These are phyloP conservation scores for Oryza longistaminata DNA, from an alignment of 176 grass and related monocot species.

Conservation along the genomic window DNA sequence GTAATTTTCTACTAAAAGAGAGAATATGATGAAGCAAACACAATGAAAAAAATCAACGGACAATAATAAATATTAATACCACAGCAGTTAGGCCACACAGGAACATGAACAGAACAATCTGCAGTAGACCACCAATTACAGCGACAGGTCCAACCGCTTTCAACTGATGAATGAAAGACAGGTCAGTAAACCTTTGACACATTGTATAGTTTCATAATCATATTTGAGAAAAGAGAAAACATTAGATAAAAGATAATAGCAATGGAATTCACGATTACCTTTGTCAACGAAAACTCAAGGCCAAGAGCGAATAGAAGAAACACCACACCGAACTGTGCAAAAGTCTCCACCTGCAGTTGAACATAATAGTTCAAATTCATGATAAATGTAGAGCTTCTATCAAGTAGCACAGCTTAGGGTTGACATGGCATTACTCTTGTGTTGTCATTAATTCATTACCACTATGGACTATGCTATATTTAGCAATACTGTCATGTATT, in stretches of 20 bases:
- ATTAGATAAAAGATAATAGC: constrained; percentile 6
- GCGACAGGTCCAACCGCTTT: constrained; percentile 86
- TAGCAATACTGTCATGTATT: not conserved
- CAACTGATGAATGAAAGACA: constrained; percentile 60
- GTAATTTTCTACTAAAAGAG: constrained; percentile 9
- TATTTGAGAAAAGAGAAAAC: constrained; percentile 15
- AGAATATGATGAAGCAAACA: constrained; percentile 31
- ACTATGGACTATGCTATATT: not conserved
- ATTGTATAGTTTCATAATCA: constrained; percentile 26
- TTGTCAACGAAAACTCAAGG: constrained; percentile 93
- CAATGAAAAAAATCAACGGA: not conserved
- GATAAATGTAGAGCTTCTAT: constrained; percentile 9
- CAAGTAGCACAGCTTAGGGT: constrained; percentile 1
- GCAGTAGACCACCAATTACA: constrained; percentile 95
- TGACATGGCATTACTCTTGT: constrained; percentile 8
- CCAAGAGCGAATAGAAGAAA: constrained; percentile 99
- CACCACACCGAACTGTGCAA: constrained; percentile 98
- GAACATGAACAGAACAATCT: constrained; percentile 96
- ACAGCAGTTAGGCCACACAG: constrained; percentile 93
- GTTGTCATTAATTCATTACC: not conserved
- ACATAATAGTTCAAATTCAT: constrained; percentile 27
- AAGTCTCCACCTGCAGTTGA: constrained; percentile 85
- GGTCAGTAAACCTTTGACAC: constrained; percentile 19
- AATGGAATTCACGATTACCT: constrained; percentile 49
- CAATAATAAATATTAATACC: constrained; percentile 43